phyloP scores from a whole-genome alignment of 2,329 filamentous ascomycete genomes.

The Whalleya microplaca region DNA sequence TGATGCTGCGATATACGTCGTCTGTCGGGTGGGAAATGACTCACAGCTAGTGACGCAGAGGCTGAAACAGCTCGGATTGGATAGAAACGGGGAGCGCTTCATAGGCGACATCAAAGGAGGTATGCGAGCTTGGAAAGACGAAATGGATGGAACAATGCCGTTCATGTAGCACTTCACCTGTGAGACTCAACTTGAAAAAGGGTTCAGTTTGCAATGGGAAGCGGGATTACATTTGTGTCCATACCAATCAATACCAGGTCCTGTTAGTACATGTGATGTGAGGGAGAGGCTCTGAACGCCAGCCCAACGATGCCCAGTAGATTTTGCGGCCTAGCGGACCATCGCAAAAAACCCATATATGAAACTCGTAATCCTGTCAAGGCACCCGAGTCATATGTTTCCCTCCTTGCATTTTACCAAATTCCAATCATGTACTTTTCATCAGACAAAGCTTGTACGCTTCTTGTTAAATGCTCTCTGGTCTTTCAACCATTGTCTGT shows the following conservation, averaged over 20 bases:
- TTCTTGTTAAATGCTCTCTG: conserved; percentile 97
- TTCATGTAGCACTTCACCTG: conserved; percentile 46
- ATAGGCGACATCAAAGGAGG: conserved; percentile 76
- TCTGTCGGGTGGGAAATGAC: conserved; percentile 79
- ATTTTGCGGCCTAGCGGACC: background rate
- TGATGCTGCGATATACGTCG: conserved; percentile 65
- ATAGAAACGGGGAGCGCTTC: conserved; percentile 54
- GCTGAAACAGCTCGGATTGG: conserved; percentile 64
- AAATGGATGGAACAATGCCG: conserved; percentile 63
- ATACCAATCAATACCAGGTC: conserved; percentile 26
- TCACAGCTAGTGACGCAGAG: conserved; percentile 71
- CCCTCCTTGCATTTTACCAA: background rate
- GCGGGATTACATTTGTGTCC: conserved; percentile 34
- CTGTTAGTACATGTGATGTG: conserved; percentile 32
- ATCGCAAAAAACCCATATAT: conserved; percentile 4
- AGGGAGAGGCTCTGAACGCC: conserved; percentile 38
- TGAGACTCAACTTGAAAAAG: conserved; percentile 10
- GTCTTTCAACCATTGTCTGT: conserved; percentile 95
- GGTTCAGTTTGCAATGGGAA: conserved; percentile 13
- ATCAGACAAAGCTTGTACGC: conserved; percentile 66
- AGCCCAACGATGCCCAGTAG: conserved; percentile 8
- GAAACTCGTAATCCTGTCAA: conserved; percentile 12
- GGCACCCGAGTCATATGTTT: conserved; percentile 2
- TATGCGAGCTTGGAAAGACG: conserved; percentile 71
- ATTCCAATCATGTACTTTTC: background rate